phyloP scores from a whole-genome alignment of 768 basidiomycete species.

The Chalciporus pseudorubinellus region DNA sequence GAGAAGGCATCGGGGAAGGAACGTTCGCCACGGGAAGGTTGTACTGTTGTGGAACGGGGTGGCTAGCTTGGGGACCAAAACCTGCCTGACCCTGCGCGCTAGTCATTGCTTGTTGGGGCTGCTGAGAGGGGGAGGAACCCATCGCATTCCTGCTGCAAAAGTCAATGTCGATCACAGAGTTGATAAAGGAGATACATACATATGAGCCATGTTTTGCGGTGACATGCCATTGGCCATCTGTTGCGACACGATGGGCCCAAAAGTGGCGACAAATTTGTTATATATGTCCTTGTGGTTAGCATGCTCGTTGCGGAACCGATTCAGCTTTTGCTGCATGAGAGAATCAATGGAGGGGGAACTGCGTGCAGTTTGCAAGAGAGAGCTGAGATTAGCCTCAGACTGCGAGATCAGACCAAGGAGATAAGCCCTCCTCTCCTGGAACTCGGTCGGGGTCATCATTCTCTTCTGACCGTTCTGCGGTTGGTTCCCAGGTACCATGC shows the following conservation, averaged over 20 bases:
- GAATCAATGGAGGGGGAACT: conserved; percentile 19
- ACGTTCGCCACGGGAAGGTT: conserved; percentile 17
- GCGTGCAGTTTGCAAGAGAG: conserved; percentile 9
- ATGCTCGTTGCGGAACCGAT: conserved; percentile 19
- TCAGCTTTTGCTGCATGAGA: conserved; percentile 14
- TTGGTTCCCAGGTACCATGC: conserved; percentile 18
- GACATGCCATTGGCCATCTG: conserved; percentile 25
- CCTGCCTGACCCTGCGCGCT: conserved; percentile 20
- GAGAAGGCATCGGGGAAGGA: conserved; percentile 18
- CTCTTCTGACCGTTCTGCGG: conserved; percentile 28
- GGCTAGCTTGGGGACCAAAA: conserved; percentile 18
- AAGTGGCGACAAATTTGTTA: conserved; percentile 33
- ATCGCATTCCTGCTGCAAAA: conserved; percentile 17
- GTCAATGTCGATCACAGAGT: conserved; percentile 5
- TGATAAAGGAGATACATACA: conserved; percentile 30
- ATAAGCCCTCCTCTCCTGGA: conserved; percentile 22
- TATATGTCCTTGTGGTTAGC: conserved; percentile 39
- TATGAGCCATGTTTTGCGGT: conserved; percentile 25
- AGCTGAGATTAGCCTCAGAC: conserved; percentile 11
- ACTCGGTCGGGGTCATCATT: conserved; percentile 17
- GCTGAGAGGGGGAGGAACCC: conserved; percentile 18
- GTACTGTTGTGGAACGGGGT: conserved; percentile 14
- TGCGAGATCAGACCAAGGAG: conserved; percentile 11
- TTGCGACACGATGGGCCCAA: conserved; percentile 24
- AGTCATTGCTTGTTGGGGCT: conserved; percentile 15